Evolutionary conservation across 495 filamentous ascomycete species (phyloP), one percentile per base, ranked within the genome.

Genomic region (Tuber melanosporum): DNA sequence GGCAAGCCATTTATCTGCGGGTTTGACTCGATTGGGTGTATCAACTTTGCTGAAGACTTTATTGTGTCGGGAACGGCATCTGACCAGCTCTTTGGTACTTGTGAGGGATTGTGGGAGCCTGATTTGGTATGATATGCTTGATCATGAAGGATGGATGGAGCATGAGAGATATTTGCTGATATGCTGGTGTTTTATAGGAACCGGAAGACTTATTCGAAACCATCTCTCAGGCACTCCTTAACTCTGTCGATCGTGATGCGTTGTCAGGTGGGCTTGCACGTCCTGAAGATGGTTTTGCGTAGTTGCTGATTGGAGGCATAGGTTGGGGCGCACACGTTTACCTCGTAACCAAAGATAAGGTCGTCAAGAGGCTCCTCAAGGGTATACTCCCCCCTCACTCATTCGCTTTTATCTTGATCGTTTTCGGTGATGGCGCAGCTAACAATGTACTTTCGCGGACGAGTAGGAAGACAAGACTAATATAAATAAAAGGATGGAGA

Each of bases 301-400:
- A n/a, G 17, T 42, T 42, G 41, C 44, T 43, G 44, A 42, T n/a
- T 22, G 41, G 44, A 26, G 9, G 52, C 36, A 20, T 46, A 72
- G 76, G 95, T 80, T 99, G 95, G 95, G 95, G 95, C 83, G 95
- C 95, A 47, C 93, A 98, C 82, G 95, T 99, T 78, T 98, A 98
- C 86, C 94, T 99, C 80, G 95, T 99, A 85, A 96, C 98, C 89
- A 99, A 98, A 89, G 94, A 97, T 86, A 98, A 98, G 91, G 94
- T 98, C 66, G 97, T 95, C 82, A 97, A 99, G 91, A 89, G 95
- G 83, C 89, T 98, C 88, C 86, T 99, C 84, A 99, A 99, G 90
- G 94, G 95, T 85, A 86, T 36, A 36, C 14, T 66, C 32, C n/a
- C 15, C n/a, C n/a, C 12, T 10, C 43, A 77, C 77, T 32, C 43